Base-by-base conservation (phyloP, 2,329 filamentous ascomycete species). In the Acephala macrosclerotiorum region DNA sequence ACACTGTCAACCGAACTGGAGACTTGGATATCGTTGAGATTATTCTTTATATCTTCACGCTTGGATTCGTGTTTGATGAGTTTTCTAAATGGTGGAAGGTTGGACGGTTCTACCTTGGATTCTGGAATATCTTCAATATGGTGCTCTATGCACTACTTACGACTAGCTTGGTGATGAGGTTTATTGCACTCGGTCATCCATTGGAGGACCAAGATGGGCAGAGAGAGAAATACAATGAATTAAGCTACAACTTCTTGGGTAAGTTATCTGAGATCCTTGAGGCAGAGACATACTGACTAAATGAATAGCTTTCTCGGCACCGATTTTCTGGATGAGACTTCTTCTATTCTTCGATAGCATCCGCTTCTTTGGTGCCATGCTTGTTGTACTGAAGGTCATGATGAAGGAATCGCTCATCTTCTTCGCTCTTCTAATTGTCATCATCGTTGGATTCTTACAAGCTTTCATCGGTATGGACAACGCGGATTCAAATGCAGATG, bases 281-380 rank as follows among this genome's bases (percentile, higher is more conserved):
- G n/a, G 14, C 26, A 22, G 18, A 14, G 33, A 9, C 29, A 22
- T 7, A 14, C 25, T n/a, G 60, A 36, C 70, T 73, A 61, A 73
- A n/a, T n/a, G n/a, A n/a, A 42, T 35, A 75, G 94, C 96, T 11
- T 97, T 97, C 77, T 89, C 90, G 2, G 94, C 96, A 0, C 96
- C 96, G 0, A 92, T 99, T 92, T 98, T 99, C 79, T 99, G 96
- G 95, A 91, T 90, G 75, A 91, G 96, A 4, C 84, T 99, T 66
- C 81, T 99, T 68, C 87, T 99, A 7, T 99, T 97, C 76, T 87
- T 99, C 20, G 96, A 99, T 79, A 93, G 91, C 38, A 88, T 97
- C 84, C 89, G 92, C 63, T 99, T 99, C 83, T 99, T 99, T 74
- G 96, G 96, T 26, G 94, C 95, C 58, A 99, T 99, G 96, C 87